phyloP scores from a whole-genome alignment of 2,329 filamentous ascomycete species.

The Metarhizium humberi region DNA sequence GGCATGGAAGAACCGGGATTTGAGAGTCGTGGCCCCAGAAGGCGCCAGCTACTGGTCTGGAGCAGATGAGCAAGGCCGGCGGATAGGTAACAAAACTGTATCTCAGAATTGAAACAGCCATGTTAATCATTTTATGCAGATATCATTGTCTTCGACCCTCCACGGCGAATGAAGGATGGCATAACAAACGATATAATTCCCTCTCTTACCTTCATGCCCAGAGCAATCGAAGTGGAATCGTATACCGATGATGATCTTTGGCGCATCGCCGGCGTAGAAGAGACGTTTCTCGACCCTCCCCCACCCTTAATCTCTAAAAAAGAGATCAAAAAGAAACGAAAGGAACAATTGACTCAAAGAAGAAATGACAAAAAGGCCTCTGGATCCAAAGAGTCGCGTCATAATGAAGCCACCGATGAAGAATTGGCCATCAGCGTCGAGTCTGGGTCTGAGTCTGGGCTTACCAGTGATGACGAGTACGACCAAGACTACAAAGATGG shows the following conservation, averaged over 20 bases:
- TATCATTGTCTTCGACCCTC: conserved; percentile 11
- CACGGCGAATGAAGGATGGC: conserved; percentile 13
- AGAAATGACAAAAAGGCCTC: not conserved
- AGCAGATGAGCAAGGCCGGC: conserved; percentile 11
- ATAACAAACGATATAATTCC: conserved; percentile 11
- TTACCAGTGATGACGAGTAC: conserved; percentile 12
- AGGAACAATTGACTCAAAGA: conserved; percentile 5
- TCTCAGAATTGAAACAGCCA: not conserved
- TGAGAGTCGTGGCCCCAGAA: conserved; percentile 18
- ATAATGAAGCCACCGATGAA: not conserved
- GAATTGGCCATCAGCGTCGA: not conserved
- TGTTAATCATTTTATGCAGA: not conserved
- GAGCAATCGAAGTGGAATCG: conserved; percentile 18
- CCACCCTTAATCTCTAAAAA: conserved; percentile 11
- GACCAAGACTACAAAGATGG: conserved; percentile 13
- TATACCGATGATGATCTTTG: conserved; percentile 18
- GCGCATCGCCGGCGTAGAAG: conserved; percentile 14
- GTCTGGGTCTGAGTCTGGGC: conserved; percentile 7
- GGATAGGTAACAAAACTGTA: conserved; percentile 7
- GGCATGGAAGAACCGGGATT: conserved; percentile 17
- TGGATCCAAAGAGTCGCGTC: conserved; percentile 2
- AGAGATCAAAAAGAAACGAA: conserved; percentile 10
- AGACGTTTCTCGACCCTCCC: conserved; percentile 17
- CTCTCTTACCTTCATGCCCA: conserved; percentile 19
- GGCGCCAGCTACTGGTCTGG: conserved; percentile 16